These are phyloP conservation scores for Protomyces inundatus DNA, from an alignment of 1,139 yeast genomes.

Conservation along the genomic window DNA sequence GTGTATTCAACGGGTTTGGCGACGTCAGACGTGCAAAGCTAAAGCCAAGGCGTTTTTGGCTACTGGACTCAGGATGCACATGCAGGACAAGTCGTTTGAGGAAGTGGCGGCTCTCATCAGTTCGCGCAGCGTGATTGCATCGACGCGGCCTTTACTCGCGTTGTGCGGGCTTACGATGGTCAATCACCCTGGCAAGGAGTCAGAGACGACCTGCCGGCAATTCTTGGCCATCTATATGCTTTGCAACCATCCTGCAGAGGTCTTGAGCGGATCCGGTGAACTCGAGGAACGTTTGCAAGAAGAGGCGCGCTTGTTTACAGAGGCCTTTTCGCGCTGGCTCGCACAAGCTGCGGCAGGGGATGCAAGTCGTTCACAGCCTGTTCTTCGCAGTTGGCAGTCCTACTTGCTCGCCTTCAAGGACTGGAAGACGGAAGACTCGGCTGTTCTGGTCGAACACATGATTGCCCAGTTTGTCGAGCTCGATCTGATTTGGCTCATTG, in stretches of 20 bases:
- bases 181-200: neutral
- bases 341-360: neutral
- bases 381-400: conserved; percentile 1
- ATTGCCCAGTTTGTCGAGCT: conserved; percentile 25
- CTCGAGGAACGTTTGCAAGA: neutral
- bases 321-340: neutral
- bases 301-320: neutral
- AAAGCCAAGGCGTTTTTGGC: neutral
- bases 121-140: neutral
- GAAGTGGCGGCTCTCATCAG: neutral
- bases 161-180: neutral
- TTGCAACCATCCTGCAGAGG: conserved; percentile 12
- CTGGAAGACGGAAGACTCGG: conserved; percentile 22
- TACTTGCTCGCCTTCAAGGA: conserved; percentile 1
- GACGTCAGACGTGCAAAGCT: neutral
- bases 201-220: neutral
- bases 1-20: neutral
- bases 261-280: neutral
- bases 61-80: neutral
- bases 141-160: neutral
- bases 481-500: conserved; percentile 16
- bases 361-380: neutral
- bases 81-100: neutral
- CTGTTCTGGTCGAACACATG: conserved; percentile 12
- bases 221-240: conserved; percentile 14